A percentile compares a stretch with the other conserved stretches of the same genome.
These are phyloP conservation scores for Helotiales sp. DNA, from an alignment of 2,329 filamentous ascomycete species.

Conservation along the genomic window DNA sequence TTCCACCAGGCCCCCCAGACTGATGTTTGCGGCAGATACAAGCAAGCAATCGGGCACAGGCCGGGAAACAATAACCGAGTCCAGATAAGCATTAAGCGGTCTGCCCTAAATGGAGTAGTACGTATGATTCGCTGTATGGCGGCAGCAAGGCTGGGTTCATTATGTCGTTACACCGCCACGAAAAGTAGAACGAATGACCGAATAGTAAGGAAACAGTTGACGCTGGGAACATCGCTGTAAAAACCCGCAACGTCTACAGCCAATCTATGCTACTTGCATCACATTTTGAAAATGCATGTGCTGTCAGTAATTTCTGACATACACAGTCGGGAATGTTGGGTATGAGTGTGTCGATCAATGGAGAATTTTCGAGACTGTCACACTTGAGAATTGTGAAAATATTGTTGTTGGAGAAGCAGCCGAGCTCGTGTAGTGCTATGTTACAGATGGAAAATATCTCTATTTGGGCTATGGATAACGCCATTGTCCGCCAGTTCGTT, in stretches of 20 bases:
- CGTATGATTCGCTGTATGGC: neutral
- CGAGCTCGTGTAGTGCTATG: constrained; percentile 3
- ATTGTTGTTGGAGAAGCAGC: neutral
- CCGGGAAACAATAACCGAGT: neutral
- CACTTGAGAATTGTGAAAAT: neutral
- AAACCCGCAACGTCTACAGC: constrained; percentile 2
- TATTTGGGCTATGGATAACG: neutral
- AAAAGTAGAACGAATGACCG: constrained; percentile 7
- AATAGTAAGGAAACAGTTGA: constrained; percentile 14
- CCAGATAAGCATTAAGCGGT: constrained; percentile 11
- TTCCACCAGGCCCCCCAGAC: neutral
- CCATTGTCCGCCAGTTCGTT: neutral
- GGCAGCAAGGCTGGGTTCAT: constrained; percentile 9
- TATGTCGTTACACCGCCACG: constrained; percentile 16
- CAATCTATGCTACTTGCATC: constrained; percentile 5
- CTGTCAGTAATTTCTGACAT: neutral
- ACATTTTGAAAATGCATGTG: constrained; percentile 9
- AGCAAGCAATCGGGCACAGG: neutral
- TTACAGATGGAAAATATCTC: neutral
- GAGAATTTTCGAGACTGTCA: neutral
- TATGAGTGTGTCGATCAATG: neutral
- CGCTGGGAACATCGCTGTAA: constrained; percentile 17
- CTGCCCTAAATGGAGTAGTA: neutral
- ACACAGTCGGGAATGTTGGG: neutral
- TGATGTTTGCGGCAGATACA: constrained; percentile 4